Percentiles rank a stretch among this genome's conserved stretches.
Conservation (phyloP, 352 stramenopile genomes). For the Phytophthora cryptogea region DNA sequence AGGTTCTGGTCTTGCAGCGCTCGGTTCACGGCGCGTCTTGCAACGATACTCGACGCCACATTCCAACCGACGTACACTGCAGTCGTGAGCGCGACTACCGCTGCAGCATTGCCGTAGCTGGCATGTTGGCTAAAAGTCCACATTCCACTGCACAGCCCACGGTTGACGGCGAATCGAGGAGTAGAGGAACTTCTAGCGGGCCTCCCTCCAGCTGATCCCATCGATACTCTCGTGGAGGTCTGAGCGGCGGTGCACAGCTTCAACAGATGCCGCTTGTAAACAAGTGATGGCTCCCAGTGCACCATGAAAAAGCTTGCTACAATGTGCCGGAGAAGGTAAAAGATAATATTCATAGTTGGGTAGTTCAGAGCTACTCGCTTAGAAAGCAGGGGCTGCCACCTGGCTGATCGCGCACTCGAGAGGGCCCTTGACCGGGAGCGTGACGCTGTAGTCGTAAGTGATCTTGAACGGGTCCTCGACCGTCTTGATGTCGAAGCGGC, state of each 20-base stretch:
- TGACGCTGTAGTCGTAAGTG: constrained; percentile 49
- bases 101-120: constrained; percentile 11
- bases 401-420: constrained; percentile 33
- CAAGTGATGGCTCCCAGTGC: constrained; percentile 4
- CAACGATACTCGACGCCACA: constrained; percentile 9
- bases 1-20: constrained; percentile 21
- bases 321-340: too few relatives aligned
- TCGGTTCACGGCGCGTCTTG: constrained; percentile 7
- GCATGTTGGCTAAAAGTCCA: constrained; percentile 14
- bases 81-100: constrained; percentile 10
- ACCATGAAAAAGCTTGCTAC: too few relatives aligned
- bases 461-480: constrained; percentile 39
- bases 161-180: constrained; percentile 2
- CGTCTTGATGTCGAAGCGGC: constrained; percentile 45
- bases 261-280: constrained; percentile 11
- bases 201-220: constrained; percentile 7
- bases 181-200: constrained; percentile 7
- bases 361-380: constrained; percentile 8
- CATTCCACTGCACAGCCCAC: constrained; percentile 4
- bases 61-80: constrained; percentile 19
- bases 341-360: constrained; percentile 8
- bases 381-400: constrained; percentile 22
- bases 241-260: constrained; percentile 8
- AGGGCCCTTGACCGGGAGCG: constrained; percentile 41
- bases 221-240: constrained; percentile 15